phyloP scores from a whole-genome alignment of 73 alveolate genomes.

The Paramecium biaurelia region DNA sequence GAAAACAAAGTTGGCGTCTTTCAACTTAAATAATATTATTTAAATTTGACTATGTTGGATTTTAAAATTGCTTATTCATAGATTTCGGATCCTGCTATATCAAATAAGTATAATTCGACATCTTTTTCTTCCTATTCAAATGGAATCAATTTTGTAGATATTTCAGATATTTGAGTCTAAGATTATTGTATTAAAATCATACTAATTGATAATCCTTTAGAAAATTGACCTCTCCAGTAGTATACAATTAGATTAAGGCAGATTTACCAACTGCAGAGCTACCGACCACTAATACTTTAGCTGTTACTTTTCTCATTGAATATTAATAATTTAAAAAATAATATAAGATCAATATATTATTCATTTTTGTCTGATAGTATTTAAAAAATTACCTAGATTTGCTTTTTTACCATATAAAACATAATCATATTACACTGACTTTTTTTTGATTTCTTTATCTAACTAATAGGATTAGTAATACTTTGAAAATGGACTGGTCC shows the following conservation, averaged over 20 bases:
- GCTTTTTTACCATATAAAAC: conserved; percentile 36
- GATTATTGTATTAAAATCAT: not conserved
- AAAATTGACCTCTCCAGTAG: conserved; percentile 44
- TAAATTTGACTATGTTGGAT: not conserved
- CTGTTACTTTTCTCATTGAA: conserved; percentile 28
- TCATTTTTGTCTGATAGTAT: conserved; percentile 25
- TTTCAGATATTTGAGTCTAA: conserved; percentile 57
- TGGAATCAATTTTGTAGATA: conserved; percentile 52
- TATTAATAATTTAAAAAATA: not conserved
- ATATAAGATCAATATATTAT: not conserved
- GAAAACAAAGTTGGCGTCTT: conserved; percentile 15
- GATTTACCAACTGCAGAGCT: conserved; percentile 59
- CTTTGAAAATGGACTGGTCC: not conserved
- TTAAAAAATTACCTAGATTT: conserved; percentile 23
- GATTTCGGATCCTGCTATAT: conserved; percentile 57
- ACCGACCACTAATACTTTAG: conserved; percentile 35
- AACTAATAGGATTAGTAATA: not conserved
- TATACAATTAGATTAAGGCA: conserved; percentile 37
- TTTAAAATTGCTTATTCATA: conserved; percentile 20
- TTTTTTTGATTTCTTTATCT: not conserved
- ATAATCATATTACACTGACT: conserved; percentile 3
- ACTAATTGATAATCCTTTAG: conserved; percentile 56
- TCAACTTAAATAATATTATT: not conserved
- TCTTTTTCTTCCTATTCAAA: conserved; percentile 50
- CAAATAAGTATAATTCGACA: conserved; percentile 57